These are phyloP conservation scores for Monascus purpureus DNA, from an alignment of 495 filamentous ascomycete genomes.

Conservation along the genomic window DNA sequence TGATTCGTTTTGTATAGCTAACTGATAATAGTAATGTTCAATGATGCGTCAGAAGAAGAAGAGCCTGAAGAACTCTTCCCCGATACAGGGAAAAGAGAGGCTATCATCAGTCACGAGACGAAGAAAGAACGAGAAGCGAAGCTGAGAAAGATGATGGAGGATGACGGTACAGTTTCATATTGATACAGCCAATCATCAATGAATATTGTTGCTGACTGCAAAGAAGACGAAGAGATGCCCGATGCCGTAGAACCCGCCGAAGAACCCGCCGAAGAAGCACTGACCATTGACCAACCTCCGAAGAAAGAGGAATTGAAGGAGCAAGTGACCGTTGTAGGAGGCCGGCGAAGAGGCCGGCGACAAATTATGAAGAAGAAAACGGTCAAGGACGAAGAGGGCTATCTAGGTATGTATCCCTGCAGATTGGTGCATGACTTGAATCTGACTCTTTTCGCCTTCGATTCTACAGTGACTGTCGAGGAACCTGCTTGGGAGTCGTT, in stretches of 20 bases:
- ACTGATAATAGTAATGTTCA: constrained; percentile 14
- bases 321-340: constrained; percentile 37
- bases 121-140: constrained; percentile 59
- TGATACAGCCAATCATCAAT: too few species aligned
- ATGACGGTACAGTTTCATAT: constrained; percentile 53
- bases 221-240: constrained; percentile 32
- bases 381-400: constrained; percentile 84
- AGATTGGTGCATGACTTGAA: constrained; percentile 1
- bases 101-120: constrained; percentile 33
- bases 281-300: constrained; percentile 30
- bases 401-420: constrained; percentile 48
- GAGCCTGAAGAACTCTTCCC: constrained; percentile 53
- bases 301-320: constrained; percentile 27
- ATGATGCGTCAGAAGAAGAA: constrained; percentile 61
- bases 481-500: constrained; percentile 90
- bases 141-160: constrained; percentile 77
- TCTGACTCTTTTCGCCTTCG: constrained; percentile 5
- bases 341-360: constrained; percentile 65
- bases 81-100: constrained; percentile 21
- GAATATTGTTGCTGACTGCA: neutral
- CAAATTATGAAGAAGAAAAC: constrained; percentile 83
- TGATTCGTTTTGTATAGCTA: neutral
- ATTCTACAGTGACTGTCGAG: constrained; percentile 65
- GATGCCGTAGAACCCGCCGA: constrained; percentile 24
- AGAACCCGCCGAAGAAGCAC: constrained; percentile 34